phyloP scores from a whole-genome alignment of 345 rosid genomes.

The Brassica juncea region DNA sequence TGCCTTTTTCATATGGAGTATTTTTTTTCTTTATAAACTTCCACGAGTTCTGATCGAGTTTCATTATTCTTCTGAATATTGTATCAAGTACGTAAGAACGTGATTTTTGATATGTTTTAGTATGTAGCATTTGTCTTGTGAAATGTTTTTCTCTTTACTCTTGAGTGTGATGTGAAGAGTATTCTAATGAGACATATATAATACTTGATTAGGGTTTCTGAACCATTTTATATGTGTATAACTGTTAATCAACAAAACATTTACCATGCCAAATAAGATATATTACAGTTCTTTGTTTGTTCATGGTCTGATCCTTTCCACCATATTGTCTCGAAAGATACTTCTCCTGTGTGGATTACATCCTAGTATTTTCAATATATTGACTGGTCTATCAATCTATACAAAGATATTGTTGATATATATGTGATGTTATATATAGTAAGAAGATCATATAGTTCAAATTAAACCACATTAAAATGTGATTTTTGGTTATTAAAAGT shows the following conservation, averaged over 20 bases:
- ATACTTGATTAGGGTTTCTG: constrained; percentile 15
- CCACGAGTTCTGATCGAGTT: constrained; percentile 19
- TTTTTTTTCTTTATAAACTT: constrained; percentile 9
- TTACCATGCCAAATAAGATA: constrained; percentile 12
- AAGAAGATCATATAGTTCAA: constrained; percentile 1
- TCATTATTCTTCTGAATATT: constrained; percentile 34
- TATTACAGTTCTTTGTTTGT: neutral
- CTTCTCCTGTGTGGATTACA: neutral
- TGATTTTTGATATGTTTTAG: constrained; percentile 26
- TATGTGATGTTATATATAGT: neutral
- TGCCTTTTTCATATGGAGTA: constrained; percentile 12
- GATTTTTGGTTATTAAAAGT: constrained; percentile 2
- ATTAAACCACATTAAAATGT: neutral
- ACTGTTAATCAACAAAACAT: constrained; percentile 21
- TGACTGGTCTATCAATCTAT: constrained; percentile 5
- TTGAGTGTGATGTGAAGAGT: constrained; percentile 15
- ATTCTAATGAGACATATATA: constrained; percentile 13
- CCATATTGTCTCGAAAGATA: constrained; percentile 13
- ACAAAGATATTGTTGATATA: neutral
- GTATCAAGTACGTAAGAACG: constrained; percentile 31
- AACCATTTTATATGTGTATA: constrained; percentile 14
- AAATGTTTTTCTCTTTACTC: constrained; percentile 18
- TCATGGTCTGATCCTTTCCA: neutral
- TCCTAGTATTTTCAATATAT: neutral
- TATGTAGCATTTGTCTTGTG: constrained; percentile 20